Evolutionary conservation across 495 filamentous ascomycete genomes (phyloP), one percentile per base, ranked within the genome.

Genomic region (Bacidia gigantensis): DNA sequence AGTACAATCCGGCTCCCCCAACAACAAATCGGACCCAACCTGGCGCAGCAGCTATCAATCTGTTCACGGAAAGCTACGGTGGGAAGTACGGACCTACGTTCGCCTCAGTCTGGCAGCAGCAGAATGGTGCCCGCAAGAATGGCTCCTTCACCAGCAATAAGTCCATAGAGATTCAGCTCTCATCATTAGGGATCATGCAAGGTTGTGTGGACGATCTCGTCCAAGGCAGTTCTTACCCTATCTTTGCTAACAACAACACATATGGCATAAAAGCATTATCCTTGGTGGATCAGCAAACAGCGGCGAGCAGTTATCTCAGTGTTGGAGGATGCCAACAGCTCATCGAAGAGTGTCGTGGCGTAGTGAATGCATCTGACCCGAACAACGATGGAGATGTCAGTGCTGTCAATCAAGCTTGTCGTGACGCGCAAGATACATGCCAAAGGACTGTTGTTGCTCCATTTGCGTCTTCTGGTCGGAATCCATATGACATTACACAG

Each of bases 1-100:
- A 83, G 61, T 83, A 85, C 62, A 80, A 77, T 24, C 69, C 68
- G 35, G 69, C 67, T 1, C 68, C 69, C 0, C 58, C 69, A 58
- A 58, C 67, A 56, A 35, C 26, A n/a, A 57, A 74, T 64, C 44
- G 56, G 57, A 67, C 71, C 57, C 24, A 59, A 49, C 26, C 61
- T 60, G 52, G 66, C 52, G 44, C 71, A 52, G 62, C 69, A 43
- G 55, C 68, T 10, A 55, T 73, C 47, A 66, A 72, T 52, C 59
- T 74, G 5, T 71, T 71, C 49, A 50, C 69, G 5, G 70, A 74
- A 56, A 71, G 69, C 53, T 73, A 74, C 52, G 71, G 71, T 18
- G 71, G 71, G 10, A 65, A 68, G 43, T 74, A 74, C 51, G 71
- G 66, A 7, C 71, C 71, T 11, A 65, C 58, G 0, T 73, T 73